phyloP scores from a whole-genome alignment of 2,329 filamentous ascomycete genomes.

The Penicillium brasilianum region DNA sequence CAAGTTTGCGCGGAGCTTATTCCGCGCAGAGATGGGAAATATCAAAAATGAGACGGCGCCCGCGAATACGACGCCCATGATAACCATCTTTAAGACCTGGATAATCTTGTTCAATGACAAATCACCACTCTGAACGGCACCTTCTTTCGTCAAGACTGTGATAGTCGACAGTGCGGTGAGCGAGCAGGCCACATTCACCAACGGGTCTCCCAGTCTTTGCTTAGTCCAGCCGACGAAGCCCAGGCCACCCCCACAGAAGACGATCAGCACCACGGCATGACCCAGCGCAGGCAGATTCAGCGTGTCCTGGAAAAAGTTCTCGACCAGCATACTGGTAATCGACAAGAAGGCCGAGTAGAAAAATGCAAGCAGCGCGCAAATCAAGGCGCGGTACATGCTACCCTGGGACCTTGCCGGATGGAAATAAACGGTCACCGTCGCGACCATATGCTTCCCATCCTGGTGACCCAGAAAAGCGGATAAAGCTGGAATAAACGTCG shows the following conservation, averaged over 20 bases:
- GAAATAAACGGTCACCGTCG: conserved; percentile 93
- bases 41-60: conserved; percentile 77
- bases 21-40: conserved; percentile 77
- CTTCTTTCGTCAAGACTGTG: conserved; percentile 88
- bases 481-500: conserved; percentile 78
- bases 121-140: conserved; percentile 78
- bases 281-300: conserved; percentile 71
- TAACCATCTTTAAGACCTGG: conserved; percentile 80
- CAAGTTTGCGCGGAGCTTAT: conserved; percentile 73
- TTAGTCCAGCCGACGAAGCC: conserved; percentile 90
- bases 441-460: conserved; percentile 92
- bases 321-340: conserved; percentile 85
- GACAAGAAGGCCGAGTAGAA: conserved; percentile 77
- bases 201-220: conserved; percentile 74
- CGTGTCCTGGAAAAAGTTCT: conserved; percentile 74
- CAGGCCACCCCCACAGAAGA: conserved; percentile 85
- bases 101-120: conserved; percentile 82
- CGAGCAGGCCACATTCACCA: conserved; percentile 85
- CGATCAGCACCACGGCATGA: conserved; percentile 76
- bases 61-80: conserved; percentile 75
- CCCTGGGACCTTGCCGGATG: conserved; percentile 85
- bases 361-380: conserved; percentile 78
- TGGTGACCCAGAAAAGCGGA: conserved; percentile 77
- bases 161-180: conserved; percentile 87
- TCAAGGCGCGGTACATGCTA: conserved; percentile 84